Evolutionary conservation across 1,284 basidiomycete genomes (phyloP), one percentile per base, ranked within the genome.

Genomic region (Paramarasmius palmivorus): DNA sequence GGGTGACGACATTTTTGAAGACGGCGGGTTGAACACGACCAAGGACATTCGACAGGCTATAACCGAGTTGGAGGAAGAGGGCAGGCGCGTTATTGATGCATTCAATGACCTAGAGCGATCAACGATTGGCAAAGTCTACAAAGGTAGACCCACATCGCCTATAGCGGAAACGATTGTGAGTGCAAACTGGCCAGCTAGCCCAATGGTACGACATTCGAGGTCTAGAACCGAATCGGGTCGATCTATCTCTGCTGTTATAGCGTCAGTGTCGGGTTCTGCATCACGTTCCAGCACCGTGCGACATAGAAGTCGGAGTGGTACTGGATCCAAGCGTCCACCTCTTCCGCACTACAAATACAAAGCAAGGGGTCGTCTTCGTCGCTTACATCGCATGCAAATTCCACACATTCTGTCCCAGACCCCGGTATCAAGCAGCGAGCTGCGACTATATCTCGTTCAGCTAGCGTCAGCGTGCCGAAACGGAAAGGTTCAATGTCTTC

Each of bases 21-120:
- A 82, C 56, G 76, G 78, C 14, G 70, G 73, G 23, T 68, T 80
- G 41, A 73, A 75, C 54, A 77, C 83, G 3, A 70, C 78, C 37
- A 74, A 75, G 50, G 80, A 84, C 37, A 82, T 91, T 50, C 79
- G 79, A 39, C 70, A 72, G 23, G 84, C 84, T 54, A 86, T 91
- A 50, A 73, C 76, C 52, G 66, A 72, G 2, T 79, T 87, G 46
- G 86, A 90, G 62, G 76, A 78, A 22, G 88, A 91, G 63, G 81
- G 81, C 19, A 70, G 76, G 38, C 73, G 81, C 12, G 70, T 91
- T n/a, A 65, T 86, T 35, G 81, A 86, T 49, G 87, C 86, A 5
- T 90, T 91, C 63, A 80, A 83, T 54, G 78, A 80, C 19, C 73
- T 90, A 23, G 86, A 91, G 66, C 69, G 83, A 25, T 81, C 73